Conservation (phyloP, 2,329 filamentous ascomycete species). For the Tetracladium maxilliforme region DNA sequence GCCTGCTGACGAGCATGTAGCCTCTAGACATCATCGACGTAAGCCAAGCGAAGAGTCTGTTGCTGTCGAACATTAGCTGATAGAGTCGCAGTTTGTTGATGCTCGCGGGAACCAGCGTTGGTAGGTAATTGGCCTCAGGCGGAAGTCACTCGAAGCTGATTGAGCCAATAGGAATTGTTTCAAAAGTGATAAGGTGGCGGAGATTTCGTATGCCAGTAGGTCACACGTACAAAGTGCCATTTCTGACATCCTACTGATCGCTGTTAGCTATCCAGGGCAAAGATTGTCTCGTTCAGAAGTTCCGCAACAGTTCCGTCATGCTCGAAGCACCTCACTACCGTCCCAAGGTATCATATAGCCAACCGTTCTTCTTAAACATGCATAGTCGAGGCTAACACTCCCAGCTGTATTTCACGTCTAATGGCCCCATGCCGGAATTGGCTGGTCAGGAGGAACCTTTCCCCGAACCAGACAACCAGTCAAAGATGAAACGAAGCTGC, state of each 20-base stretch:
- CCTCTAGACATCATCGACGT: constrained; percentile 61
- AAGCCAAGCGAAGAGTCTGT: constrained; percentile 16
- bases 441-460: constrained; percentile 63
- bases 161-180: constrained; percentile 51
- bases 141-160: constrained; percentile 1
- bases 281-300: constrained; percentile 85
- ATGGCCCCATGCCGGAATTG: constrained; percentile 29
- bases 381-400: constrained; percentile 3
- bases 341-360: constrained; percentile 49
- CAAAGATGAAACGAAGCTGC: constrained; percentile 75
- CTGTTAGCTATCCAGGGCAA: constrained; percentile 71
- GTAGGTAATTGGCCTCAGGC: constrained; percentile 19
- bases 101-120: constrained; percentile 57
- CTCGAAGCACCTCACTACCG: constrained; percentile 67
- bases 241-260: background rate
- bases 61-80: constrained; percentile 11
- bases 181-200: constrained; percentile 71
- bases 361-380: constrained; percentile 2
- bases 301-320: constrained; percentile 95
- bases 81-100: constrained; percentile 45
- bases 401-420: constrained; percentile 37
- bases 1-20: constrained; percentile 27
- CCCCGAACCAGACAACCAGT: constrained; percentile 66
- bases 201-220: constrained; percentile 91
- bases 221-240: constrained; percentile 6